Evolutionary conservation across 768 basidiomycete species (phyloP).

Genomic region (Leccinum olivaceopallidum): DNA sequence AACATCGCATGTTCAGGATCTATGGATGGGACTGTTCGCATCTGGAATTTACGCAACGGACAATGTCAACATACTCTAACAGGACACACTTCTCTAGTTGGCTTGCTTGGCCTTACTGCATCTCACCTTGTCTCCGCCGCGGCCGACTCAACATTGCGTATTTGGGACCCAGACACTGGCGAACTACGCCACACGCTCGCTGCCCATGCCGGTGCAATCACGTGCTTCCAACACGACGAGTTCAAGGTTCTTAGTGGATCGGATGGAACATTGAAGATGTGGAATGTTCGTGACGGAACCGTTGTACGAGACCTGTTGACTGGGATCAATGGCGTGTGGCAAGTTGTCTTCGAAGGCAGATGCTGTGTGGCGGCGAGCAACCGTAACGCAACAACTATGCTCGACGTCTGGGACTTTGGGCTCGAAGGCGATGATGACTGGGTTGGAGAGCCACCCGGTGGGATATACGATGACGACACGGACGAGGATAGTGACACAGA

Average conservation of each 20-base stretch:
- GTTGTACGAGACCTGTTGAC: constrained; percentile 87
- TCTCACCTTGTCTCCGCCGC: constrained; percentile 94
- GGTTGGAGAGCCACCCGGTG: constrained; percentile 76
- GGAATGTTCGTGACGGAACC: constrained; percentile 88
- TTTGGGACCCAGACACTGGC: constrained; percentile 91
- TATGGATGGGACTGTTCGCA: constrained; percentile 96
- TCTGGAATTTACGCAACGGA: constrained; percentile 89
- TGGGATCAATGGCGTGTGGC: constrained; percentile 95
- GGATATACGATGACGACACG: constrained; percentile 70
- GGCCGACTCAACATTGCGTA: constrained; percentile 90
- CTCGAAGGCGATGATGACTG: constrained; percentile 73
- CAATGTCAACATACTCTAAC: constrained; percentile 77
- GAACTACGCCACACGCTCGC: constrained; percentile 79
- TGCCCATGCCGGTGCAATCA: constrained; percentile 96
- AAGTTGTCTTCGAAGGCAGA: constrained; percentile 91
- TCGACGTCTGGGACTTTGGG: constrained; percentile 93
- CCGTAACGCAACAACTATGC: constrained; percentile 68
- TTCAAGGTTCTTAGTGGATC: constrained; percentile 95
- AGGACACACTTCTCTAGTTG: constrained; percentile 95
- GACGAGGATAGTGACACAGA: constrained; percentile 45
- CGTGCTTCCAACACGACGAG: constrained; percentile 98
- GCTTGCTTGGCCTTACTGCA: constrained; percentile 85
- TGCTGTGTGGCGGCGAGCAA: constrained; percentile 96
- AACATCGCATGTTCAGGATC: constrained; percentile 95
- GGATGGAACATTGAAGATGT: constrained; percentile 97